Evolutionary conservation across 306 rosid genomes (phyloP), one percentile per base, ranked within the genome.

Genomic region (Delonix regia): DNA sequence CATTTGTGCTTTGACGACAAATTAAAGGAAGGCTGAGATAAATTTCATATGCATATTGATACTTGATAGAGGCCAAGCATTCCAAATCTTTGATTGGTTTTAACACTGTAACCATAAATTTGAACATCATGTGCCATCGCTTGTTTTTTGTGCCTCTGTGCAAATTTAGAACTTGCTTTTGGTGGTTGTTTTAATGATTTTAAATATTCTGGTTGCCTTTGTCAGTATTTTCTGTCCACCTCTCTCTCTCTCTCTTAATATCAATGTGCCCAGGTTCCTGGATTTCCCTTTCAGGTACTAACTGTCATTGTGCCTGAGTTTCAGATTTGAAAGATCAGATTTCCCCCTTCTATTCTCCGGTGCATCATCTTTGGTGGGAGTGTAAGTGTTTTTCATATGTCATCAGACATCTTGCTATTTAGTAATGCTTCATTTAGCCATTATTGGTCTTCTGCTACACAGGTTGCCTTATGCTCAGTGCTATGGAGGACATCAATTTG

Each of bases 401-500:
- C 52, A 68, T 44, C 38, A 62, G 71, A 51, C 62, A n/a, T 36
- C 44, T 22, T 52, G 73, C 44, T 7, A 21, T 66, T 59, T 59
- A n/a, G 19, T 62, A 33, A 62, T 80, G 79, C 77, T 78, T 55
- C 27, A 36, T 82, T 49, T 41, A 51, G 62, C 44, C 60, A 45
- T 59, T 62, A 39, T 73, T 76, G 59, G 62, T 66, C 33, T 47
- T 84, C 69, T 62, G 45, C 83, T 67, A 30, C 66, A 73, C 85
- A 95, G 99, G 81, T 79, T 90, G 75, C 94, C 99, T 65, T 95
- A 93, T 77, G 99, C 98, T 70, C 98, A 91, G 73, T 95, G 99
- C 89, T 93, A 95, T 77, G 99, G 99, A 5, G 99, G 99, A 53
- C 98, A 95, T 86, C 99, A 95, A 73, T 95, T 95, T 33, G 99